These are phyloP conservation scores for Penicillium sp. DNA, from an alignment of 2,329 filamentous ascomycete species.

Conservation along the genomic window DNA sequence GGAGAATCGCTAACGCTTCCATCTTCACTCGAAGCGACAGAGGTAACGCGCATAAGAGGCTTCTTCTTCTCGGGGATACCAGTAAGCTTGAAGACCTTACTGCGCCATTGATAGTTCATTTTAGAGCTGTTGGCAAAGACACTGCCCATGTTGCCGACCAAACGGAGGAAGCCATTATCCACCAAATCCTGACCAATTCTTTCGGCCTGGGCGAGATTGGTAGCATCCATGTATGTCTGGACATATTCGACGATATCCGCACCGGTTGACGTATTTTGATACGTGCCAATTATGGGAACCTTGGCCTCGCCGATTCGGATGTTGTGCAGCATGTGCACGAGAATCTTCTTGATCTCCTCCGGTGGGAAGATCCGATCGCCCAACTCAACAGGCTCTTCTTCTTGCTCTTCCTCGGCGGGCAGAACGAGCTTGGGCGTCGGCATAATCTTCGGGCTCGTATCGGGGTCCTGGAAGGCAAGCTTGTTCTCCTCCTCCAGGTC, in stretches of 20 bases:
- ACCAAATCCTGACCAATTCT: slow-evolving; percentile 92
- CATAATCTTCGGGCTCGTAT: slow-evolving; percentile 58
- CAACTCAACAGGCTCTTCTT: slow-evolving; percentile 81
- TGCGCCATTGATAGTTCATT: slow-evolving; percentile 96
- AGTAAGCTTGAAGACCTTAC: slow-evolving; percentile 81
- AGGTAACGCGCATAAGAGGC: slow-evolving; percentile 66
- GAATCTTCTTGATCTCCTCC: slow-evolving; percentile 85
- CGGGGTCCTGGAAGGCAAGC: slow-evolving; percentile 86
- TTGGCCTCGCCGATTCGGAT: slow-evolving; percentile 88
- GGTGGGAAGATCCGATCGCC: slow-evolving; percentile 81
- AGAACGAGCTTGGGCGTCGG: slow-evolving; percentile 74
- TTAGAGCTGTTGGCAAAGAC: slow-evolving; percentile 96
- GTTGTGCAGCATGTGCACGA: slow-evolving; percentile 77
- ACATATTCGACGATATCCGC: slow-evolving; percentile 95
- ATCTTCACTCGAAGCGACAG: slow-evolving; percentile 57
- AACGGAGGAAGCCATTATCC: slow-evolving; percentile 73
- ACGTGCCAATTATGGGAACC: slow-evolving; percentile 90
- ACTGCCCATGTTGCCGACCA: slow-evolving; percentile 91
- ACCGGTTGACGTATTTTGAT: slow-evolving; percentile 85
- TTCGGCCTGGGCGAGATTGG: slow-evolving; percentile 85
- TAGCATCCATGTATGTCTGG: slow-evolving; percentile 77
- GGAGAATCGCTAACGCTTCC: slow-evolving; percentile 69
- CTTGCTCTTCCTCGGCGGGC: slow-evolving; percentile 61
- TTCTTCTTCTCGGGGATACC: slow-evolving; percentile 86
- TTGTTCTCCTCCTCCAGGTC: slow-evolving; percentile 98